phyloP scores from a whole-genome alignment of 2,329 filamentous ascomycete species.

The Paecilomyces sp. region DNA sequence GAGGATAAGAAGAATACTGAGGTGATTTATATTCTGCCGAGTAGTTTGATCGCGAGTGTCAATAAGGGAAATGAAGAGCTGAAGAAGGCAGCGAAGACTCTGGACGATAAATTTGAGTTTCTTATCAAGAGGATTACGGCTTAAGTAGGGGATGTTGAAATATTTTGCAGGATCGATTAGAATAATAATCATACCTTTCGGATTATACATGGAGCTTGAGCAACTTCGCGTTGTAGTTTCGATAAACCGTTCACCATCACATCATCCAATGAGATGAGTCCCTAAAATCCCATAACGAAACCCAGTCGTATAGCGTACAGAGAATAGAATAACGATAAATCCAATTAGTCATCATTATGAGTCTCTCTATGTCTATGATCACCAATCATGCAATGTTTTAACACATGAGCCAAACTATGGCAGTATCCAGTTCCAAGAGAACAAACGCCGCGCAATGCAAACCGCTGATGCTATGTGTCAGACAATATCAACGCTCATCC shows the following conservation, averaged over 20 bases:
- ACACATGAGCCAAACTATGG: neutral
- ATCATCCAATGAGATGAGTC: too few relatives aligned
- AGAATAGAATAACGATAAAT: neutral
- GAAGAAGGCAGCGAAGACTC: neutral
- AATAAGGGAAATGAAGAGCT: neutral
- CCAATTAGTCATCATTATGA: neutral
- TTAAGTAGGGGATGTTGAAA: neutral
- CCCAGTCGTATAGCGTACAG: neutral
- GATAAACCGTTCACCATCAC: too few relatives aligned
- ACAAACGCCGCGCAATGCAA: neutral
- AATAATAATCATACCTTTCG: neutral
- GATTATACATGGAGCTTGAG: too few relatives aligned
- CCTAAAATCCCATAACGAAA: too few relatives aligned
- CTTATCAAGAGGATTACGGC: neutral
- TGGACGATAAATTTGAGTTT: neutral
- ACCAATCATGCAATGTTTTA: neutral
- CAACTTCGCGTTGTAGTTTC: too few relatives aligned
- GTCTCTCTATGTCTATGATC: neutral
- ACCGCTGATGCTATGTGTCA: neutral
- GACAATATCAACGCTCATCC: neutral
- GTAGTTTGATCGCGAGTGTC: neutral
- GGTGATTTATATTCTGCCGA: neutral
- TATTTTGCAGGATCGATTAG: neutral
- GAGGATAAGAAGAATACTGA: neutral
- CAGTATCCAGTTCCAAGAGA: neutral